These are phyloP conservation scores for Stagonosporopsis vannaccii DNA, from an alignment of 2,329 filamentous ascomycete genomes.

Conservation along the genomic window DNA sequence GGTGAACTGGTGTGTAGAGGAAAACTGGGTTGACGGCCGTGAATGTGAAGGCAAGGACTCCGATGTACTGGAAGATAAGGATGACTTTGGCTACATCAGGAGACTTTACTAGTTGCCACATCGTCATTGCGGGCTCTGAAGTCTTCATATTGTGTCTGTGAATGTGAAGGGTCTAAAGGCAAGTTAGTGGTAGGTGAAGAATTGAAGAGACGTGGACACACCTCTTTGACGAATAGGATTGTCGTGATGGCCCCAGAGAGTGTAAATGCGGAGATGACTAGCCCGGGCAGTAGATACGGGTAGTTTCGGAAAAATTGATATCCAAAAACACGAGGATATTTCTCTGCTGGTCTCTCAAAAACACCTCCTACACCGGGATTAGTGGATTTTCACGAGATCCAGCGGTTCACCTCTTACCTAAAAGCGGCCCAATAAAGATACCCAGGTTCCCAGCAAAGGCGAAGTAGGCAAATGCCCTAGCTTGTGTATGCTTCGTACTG, in stretches of 20 bases:
- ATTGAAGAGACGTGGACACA: constrained; percentile 10
- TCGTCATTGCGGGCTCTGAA: constrained; percentile 52
- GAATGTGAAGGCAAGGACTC: constrained; percentile 74
- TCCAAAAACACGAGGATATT: constrained; percentile 68
- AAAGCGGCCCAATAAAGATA: constrained; percentile 73
- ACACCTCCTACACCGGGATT: constrained; percentile 62
- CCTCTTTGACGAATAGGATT: constrained; percentile 68
- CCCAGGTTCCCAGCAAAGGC: constrained; percentile 78
- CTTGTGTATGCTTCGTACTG: constrained; percentile 73
- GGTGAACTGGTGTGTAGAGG: constrained; percentile 67
- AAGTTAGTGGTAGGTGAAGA: constrained; percentile 3
- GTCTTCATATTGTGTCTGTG: constrained; percentile 28
- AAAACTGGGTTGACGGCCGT: constrained; percentile 75
- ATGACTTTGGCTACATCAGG: constrained; percentile 73
- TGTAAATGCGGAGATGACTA: constrained; percentile 64
- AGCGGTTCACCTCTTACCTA: constrained; percentile 49
- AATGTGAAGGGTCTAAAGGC: constrained; percentile 41
- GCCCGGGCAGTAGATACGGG: constrained; percentile 70
- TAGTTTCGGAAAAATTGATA: constrained; percentile 67
- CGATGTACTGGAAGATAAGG: constrained; percentile 69
- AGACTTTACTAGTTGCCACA: constrained; percentile 63
- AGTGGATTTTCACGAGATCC: background rate
- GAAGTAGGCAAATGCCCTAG: constrained; percentile 77
- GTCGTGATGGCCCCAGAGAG: constrained; percentile 61
- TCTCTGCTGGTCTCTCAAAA: constrained; percentile 70